Evolutionary conservation across 2,329 filamentous ascomycete species (phyloP), one percentile per base, ranked within the genome.

Genomic region (Raffaelea ambrosiae): DNA sequence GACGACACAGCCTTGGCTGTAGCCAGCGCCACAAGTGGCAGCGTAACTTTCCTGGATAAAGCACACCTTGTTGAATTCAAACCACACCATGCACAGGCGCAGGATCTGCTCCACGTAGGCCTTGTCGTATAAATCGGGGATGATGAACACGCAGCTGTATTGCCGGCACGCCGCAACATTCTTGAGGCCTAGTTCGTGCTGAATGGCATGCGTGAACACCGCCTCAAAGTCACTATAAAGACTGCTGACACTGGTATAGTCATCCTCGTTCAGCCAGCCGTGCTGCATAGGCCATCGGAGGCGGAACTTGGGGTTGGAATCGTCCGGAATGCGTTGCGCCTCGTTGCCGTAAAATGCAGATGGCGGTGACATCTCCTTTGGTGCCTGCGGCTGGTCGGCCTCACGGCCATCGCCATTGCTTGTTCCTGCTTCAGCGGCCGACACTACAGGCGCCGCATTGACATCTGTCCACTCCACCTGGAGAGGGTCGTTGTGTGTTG

Each of bases 41-140:
- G 91, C 90, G 60, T 97, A 79, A 59, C 89, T 95, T 67, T 98
- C 93, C 64, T 98, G 93, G 50, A 97, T 89, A 61, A 98, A 94
- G 63, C 87, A 94, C 43, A 96, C 83, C 48, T 85, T 83, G 53
- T 80, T 85, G 62, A 98, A 95, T 48, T 89, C 85, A 60, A 96
- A 93, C 68, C 91, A 90, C 43, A 79, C 83, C 71, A 97, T 84
- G 57, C 91, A 81, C 51, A 93, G 87, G 48, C 90, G 84, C 39
- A 98, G 72, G 10, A 94, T 71, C 61, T 86, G 83, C 44, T 88
- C 88, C 18, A 97, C 88, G 54, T 96, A 95, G 44, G 80, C 81
- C 64, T 95, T 94, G 68, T 98, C 93, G 67, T 97, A 98, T 10
- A 98, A 74, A 63, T 98, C 93, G 0, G 93, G 93, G 42, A 98